Evolutionary conservation across 441 rosid species (phyloP), one percentile per base, ranked within the genome.

Genomic region (Hypseocharis bilobata): DNA sequence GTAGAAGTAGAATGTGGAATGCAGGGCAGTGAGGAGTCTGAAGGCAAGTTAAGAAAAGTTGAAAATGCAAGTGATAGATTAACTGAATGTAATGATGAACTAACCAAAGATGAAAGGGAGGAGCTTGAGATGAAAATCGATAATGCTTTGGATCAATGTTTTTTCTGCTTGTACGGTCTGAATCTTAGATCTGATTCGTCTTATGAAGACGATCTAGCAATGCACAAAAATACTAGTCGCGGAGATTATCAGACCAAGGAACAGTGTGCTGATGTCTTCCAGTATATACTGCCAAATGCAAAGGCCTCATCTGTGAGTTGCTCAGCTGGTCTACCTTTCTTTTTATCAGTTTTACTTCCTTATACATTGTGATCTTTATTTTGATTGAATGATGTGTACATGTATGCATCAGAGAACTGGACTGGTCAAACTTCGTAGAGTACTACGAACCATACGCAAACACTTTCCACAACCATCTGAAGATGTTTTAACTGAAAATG

Each of bases 191-290:
- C 85, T 52, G 97, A 94, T 77, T 82, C 95, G 58, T 85, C 94
- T 40, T 84, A 84, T 71, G 97, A 94, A 63, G 99, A 86, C 80
- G 96, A 94, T 76, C 84, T 94, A 76, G 96, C 86, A 67, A 77
- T 74, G 75, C 99, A 94, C 86, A 88, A 76, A 77, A 94, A 86
- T 84, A 83, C 91, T 60, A 89, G 97, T 77, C 89, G 92, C 27
- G 99, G 96, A 78, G 99, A 92, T 71, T 89, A 94, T 77, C 99
- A 94, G 80, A 88, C 97, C 29, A 91, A 94, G 80, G 97, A 91
- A 73, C 99, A 89, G 74, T 87, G 97, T 74, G 98, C 91, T 67
- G 98, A 91, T 81, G 99, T 94, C 79, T 94, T 94, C 70, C 97
- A 91, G 78, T 94, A 91, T 81, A 82, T 94, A 76, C 83, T 89